These are phyloP conservation scores for Pestalotiopsis fici DNA, from an alignment of 2,329 filamentous ascomycete genomes.

Conservation along the genomic window DNA sequence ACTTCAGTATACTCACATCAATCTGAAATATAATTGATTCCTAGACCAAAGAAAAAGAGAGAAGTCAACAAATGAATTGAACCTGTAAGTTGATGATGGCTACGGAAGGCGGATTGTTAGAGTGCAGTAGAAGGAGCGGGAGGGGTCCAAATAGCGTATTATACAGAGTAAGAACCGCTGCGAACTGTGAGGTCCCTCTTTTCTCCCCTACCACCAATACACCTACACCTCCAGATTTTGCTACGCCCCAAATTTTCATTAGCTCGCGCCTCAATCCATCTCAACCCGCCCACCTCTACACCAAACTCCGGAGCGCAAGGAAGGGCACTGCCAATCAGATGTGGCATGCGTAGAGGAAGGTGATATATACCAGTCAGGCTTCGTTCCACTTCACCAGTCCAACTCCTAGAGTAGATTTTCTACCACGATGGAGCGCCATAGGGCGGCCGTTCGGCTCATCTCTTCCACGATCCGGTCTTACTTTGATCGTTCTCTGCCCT, in stretches of 20 bases:
- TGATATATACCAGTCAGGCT: not conserved
- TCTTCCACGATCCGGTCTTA: slow-evolving; percentile 47
- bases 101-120: too few species aligned
- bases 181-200: too few species aligned
- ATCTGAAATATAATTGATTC: too few species aligned
- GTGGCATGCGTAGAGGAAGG: not conserved
- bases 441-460: slow-evolving; percentile 47
- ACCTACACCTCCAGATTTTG: too few species aligned
- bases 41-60: too few species aligned
- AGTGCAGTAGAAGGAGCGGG: too few species aligned
- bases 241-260: slow-evolving; percentile 1
- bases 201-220: too few species aligned
- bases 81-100: too few species aligned
- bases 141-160: too few species aligned
- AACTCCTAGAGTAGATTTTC: not conserved
- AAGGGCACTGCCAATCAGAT: not conserved
- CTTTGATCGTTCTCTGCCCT: slow-evolving; percentile 55
- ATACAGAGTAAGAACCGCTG: too few species aligned
- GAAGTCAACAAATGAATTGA: too few species aligned
- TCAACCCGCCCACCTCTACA: not conserved
- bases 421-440: slow-evolving; percentile 51
- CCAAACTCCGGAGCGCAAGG: not conserved
- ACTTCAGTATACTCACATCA: not conserved
- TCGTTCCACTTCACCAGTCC: too few species aligned
- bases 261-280: not conserved